Conservation (phyloP, 306 rosid species). For the Trifolium subterraneum region DNA sequence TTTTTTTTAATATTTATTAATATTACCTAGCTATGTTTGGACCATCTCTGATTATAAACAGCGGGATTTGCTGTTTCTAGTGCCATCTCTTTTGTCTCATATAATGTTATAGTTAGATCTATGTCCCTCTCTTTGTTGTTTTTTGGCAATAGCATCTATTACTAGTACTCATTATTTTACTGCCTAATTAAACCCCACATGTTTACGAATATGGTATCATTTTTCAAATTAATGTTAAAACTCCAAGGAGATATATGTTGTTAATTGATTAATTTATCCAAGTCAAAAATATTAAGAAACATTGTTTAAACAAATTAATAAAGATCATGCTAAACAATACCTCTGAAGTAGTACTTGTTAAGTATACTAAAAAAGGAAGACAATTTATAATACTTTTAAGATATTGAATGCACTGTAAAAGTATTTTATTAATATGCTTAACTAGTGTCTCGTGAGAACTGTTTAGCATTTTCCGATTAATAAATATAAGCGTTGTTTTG, state of each 20-base stretch:
- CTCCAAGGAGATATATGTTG: background rate
- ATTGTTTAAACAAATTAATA: background rate
- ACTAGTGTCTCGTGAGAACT: too few species aligned
- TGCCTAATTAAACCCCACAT: conserved; percentile 9
- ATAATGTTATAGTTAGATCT: background rate
- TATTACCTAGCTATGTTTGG: background rate
- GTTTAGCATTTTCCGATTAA: too few species aligned
- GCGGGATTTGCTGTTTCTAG: background rate
- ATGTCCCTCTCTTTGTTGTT: conserved; percentile 7
- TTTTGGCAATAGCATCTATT: background rate
- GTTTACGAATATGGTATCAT: background rate
- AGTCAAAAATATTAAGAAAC: background rate
- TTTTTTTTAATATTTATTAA: background rate
- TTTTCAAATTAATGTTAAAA: background rate
- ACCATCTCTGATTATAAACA: conserved; percentile 1
- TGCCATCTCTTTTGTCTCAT: conserved; percentile 5
- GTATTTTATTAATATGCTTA: too few species aligned
- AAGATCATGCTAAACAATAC: too few species aligned
- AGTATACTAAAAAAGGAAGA: too few species aligned
- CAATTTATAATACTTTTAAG: too few species aligned
- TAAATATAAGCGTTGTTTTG: background rate
- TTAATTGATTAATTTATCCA: too few species aligned
- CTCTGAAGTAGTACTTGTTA: too few species aligned
- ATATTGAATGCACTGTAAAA: too few species aligned
- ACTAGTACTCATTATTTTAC: background rate